Evolutionary conservation across 805 yeast species (phyloP), one percentile per base, ranked within the genome.

Genomic region (Hagleromyces aurorensis): DNA sequence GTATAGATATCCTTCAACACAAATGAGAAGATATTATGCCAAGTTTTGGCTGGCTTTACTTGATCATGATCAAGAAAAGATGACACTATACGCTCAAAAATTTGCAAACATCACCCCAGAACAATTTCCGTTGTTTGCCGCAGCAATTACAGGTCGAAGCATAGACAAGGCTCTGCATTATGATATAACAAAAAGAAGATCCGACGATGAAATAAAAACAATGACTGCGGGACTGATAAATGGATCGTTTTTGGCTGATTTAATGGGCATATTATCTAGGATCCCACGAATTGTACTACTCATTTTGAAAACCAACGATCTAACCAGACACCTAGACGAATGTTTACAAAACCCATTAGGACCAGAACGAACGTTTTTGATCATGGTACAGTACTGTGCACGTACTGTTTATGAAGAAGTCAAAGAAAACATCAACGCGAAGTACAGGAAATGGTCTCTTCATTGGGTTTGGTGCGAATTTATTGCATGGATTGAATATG

Each of bases 61-160:
- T 35, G 89, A 85, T 42, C 70, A 70, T 22, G 74, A 87, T 50
- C 67, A 68, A 8, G 68, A 62, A 2, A 61, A 61, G 10, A 84
- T 91, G 94, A 67, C 70, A 35, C 42, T 62, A 25, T 83, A 85
- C 52, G 93, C 96, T 13, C 69, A 72, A 29, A 68, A 63, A 44
- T 78, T 91, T 57, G 94, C 96, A 2, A 76, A 81, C 13, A 75
- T 91, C 19, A 59, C 61, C 20, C 89, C 80, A 16, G 77, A 75
- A 6, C 82, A 84, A 46, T 85, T 87, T 59, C 79, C 81, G 13
- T 62, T 91, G 8, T 80, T 91, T 51, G 82, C 93, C 1, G 86
- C 95, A 1, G 96, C 97, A 2, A 77, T 91, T 23, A 91, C 98
- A 0, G 99, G 98, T 1, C 65, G 99, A 34, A 93, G 87, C 44